phyloP scores from a whole-genome alignment of 176 grass and related monocot genomes.

The Olyra latifolia region DNA sequence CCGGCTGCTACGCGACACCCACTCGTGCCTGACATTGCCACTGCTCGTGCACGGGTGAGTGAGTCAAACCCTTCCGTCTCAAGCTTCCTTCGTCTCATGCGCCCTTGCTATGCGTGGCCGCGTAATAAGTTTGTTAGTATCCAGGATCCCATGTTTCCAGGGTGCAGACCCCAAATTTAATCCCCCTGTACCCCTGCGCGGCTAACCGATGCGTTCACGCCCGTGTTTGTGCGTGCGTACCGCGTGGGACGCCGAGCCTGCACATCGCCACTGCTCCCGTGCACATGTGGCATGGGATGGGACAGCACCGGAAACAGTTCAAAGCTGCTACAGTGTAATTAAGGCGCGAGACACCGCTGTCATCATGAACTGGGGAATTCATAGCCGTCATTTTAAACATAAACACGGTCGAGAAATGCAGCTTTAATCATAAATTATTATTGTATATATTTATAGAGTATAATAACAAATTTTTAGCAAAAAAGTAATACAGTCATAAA shows the following conservation, averaged over 20 bases:
- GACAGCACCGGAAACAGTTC: slow-evolving; percentile 24
- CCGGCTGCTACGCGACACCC: slow-evolving; percentile 21
- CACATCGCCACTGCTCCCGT: slow-evolving; percentile 29
- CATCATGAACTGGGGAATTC: too few species aligned
- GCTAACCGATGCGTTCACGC: slow-evolving; percentile 39
- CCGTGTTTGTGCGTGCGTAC: slow-evolving; percentile 50
- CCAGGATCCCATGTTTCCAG: slow-evolving; percentile 76
- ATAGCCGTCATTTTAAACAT: too few species aligned
- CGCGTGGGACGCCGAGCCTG: slow-evolving; percentile 24
- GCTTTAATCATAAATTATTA: too few species aligned
- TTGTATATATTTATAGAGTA: too few species aligned
- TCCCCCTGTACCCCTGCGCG: slow-evolving; percentile 31
- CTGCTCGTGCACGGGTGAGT: slow-evolving; percentile 1
- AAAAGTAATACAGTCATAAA: too few species aligned
- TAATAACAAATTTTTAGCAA: too few species aligned
- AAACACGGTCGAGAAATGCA: neutral
- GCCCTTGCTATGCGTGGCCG: slow-evolving; percentile 34
- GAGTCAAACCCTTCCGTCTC: slow-evolving; percentile 84
- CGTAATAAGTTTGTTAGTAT: slow-evolving; percentile 55
- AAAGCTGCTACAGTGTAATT: neutral
- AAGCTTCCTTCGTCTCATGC: slow-evolving; percentile 66
- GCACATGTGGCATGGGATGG: slow-evolving; percentile 62
- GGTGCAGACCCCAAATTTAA: slow-evolving; percentile 61
- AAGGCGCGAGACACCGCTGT: neutral
- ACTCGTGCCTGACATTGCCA: slow-evolving; percentile 50